Conservation (phyloP, 2,329 filamentous ascomycete genomes). For the Aspergillus japonicus region DNA sequence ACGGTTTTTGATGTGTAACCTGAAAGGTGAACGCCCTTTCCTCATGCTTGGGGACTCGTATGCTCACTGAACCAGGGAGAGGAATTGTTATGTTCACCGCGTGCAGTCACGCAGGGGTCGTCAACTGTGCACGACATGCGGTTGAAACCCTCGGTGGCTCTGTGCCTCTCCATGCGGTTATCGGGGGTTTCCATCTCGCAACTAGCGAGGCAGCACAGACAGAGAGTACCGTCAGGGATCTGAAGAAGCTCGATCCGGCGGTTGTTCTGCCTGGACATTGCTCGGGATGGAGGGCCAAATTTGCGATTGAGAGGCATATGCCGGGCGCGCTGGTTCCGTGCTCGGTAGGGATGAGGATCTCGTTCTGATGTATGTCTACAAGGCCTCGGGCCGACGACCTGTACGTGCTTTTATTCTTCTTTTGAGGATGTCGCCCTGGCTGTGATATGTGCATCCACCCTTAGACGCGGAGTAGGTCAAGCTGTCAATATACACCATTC, state of each 20-base stretch:
- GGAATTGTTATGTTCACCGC: slow-evolving; percentile 58
- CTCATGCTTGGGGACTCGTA: neutral
- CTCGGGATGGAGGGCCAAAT: slow-evolving; percentile 57
- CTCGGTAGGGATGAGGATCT: slow-evolving; percentile 49
- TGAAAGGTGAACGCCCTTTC: slow-evolving; percentile 41
- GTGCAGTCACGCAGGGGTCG: slow-evolving; percentile 56
- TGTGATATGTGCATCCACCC: too few relatives aligned
- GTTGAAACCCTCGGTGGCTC: slow-evolving; percentile 37
- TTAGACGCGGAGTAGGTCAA: too few relatives aligned
- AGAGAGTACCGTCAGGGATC: slow-evolving; percentile 48
- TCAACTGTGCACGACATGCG: slow-evolving; percentile 53
- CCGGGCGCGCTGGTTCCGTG: slow-evolving; percentile 52
- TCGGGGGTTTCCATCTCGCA: slow-evolving; percentile 57
- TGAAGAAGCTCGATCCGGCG: slow-evolving; percentile 49
- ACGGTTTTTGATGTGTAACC: slow-evolving; percentile 53
- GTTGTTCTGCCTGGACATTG: slow-evolving; percentile 57
- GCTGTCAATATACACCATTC: too few relatives aligned
- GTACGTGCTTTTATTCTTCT: too few relatives aligned
- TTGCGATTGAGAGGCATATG: slow-evolving; percentile 53
- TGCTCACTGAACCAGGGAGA: slow-evolving; percentile 36
- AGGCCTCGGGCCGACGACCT: too few relatives aligned
- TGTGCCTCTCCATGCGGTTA: slow-evolving; percentile 49
- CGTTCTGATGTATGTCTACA: slow-evolving; percentile 26
- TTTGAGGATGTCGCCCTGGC: too few relatives aligned
- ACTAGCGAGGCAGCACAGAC: slow-evolving; percentile 47